Conservation (phyloP, 345 rosid species). For the Isatis tinctoria region DNA sequence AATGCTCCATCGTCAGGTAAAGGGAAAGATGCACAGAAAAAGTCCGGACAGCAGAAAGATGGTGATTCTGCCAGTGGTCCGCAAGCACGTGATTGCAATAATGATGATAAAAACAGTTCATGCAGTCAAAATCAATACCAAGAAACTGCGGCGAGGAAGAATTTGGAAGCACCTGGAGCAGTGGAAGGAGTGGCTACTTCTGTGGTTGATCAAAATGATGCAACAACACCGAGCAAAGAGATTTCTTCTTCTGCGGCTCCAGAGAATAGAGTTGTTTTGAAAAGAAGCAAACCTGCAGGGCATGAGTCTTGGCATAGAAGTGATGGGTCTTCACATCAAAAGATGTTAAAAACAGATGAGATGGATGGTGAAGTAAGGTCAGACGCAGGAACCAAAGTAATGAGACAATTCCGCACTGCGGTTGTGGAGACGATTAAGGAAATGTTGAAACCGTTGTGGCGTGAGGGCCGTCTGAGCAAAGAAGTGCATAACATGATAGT, state of each 20-base stretch:
- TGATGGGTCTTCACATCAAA: slow-evolving; percentile 43
- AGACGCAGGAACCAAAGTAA: slow-evolving; percentile 45
- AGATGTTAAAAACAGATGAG: slow-evolving; percentile 35
- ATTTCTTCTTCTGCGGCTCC: slow-evolving; percentile 38
- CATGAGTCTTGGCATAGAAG: slow-evolving; percentile 34
- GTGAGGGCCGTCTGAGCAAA: slow-evolving; percentile 74
- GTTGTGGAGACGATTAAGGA: slow-evolving; percentile 68
- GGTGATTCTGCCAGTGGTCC: slow-evolving; percentile 31
- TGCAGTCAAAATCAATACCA: slow-evolving; percentile 38
- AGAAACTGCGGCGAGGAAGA: slow-evolving; percentile 37
- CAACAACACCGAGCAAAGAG: slow-evolving; percentile 41
- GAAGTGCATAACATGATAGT: slow-evolving; percentile 76
- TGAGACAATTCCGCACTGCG: slow-evolving; percentile 54
- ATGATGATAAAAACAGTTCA: slow-evolving; percentile 43
- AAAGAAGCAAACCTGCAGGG: slow-evolving; percentile 33
- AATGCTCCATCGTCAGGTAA: slow-evolving; percentile 37
- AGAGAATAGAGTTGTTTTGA: slow-evolving; percentile 34
- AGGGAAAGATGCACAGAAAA: slow-evolving; percentile 28
- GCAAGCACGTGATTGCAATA: slow-evolving; percentile 28
- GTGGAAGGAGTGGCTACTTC: slow-evolving; percentile 46
- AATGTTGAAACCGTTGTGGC: slow-evolving; percentile 79
- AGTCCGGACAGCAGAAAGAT: slow-evolving; percentile 34
- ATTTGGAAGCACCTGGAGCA: slow-evolving; percentile 29
- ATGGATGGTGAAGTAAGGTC: slow-evolving; percentile 44
- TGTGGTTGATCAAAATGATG: slow-evolving; percentile 42